Evolutionary conservation across 1,284 basidiomycete species (phyloP).

Genomic region (Amylostereum areolatum): DNA sequence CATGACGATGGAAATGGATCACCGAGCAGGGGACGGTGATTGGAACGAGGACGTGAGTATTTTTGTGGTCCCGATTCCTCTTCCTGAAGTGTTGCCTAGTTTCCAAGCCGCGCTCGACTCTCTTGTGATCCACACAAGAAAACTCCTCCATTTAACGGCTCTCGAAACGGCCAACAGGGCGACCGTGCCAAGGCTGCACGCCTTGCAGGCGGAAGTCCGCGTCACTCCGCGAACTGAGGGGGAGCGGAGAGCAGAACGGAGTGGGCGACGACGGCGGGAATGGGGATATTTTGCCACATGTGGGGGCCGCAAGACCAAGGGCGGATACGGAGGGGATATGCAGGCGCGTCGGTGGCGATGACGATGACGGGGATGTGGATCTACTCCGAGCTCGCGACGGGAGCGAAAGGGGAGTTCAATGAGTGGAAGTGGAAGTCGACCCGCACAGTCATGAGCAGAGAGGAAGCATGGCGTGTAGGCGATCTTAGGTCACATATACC

Average conservation of each 20-base stretch:
- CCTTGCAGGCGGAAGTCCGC: conserved; percentile 67
- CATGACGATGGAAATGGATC: conserved; percentile 59
- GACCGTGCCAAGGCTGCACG: conserved; percentile 71
- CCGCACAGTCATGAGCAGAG: conserved; percentile 54
- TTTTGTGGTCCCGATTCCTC: conserved; percentile 5
- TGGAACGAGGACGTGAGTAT: conserved; percentile 60
- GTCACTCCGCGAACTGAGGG: too few relatives aligned
- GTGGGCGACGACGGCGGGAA: too few relatives aligned
- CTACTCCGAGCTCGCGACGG: too few relatives aligned
- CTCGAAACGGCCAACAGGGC: conserved; percentile 71
- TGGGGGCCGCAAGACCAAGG: conserved; percentile 48
- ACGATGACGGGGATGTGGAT: too few relatives aligned
- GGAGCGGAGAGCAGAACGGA: too few relatives aligned
- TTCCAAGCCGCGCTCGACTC: conserved; percentile 51
- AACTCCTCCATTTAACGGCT: conserved; percentile 68
- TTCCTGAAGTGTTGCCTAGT: conserved; percentile 27
- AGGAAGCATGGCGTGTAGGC: conserved; percentile 57
- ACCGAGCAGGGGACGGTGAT: conserved; percentile 57
- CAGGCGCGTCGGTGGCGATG: conserved; percentile 35
- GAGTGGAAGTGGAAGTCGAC: conserved; percentile 61
- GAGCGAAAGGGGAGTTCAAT: conserved; percentile 51
- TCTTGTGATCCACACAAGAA: conserved; percentile 53
- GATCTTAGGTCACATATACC: too few relatives aligned
- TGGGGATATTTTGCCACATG: conserved; percentile 60
- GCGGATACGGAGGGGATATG: conserved; percentile 55